Conservation (phyloP, 345 rosid genomes). For the Hibiscus mutabilis region DNA sequence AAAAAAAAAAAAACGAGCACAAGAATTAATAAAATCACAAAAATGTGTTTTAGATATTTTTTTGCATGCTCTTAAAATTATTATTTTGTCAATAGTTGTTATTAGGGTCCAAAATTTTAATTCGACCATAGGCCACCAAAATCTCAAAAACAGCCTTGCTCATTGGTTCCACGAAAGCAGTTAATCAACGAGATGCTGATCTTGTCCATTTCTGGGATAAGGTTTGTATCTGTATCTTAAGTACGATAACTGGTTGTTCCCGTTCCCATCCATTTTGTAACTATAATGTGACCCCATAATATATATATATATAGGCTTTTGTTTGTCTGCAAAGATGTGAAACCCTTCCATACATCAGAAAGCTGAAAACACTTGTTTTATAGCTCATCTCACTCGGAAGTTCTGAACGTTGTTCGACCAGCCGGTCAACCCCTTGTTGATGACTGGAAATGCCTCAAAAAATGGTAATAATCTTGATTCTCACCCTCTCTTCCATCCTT, state of each 20-base stretch:
- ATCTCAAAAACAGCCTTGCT: no score
- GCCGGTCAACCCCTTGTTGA: conserved; percentile 88
- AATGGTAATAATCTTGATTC: conserved; percentile 36
- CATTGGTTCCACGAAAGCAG: conserved; percentile 54
- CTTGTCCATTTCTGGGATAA: conserved; percentile 95
- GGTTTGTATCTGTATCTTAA: conserved; percentile 32
- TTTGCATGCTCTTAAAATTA: no score
- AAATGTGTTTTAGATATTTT: no score
- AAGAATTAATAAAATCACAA: no score
- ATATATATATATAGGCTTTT: neutral
- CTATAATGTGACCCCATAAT: no score
- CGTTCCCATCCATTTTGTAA: neutral
- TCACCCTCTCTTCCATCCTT: neutral
- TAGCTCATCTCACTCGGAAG: conserved; percentile 25
- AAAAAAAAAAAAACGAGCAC: no score
- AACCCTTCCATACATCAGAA: neutral
- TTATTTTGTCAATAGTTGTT: no score
- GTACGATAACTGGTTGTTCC: neutral
- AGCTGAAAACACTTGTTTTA: neutral
- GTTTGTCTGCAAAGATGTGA: neutral
- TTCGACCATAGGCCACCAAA: no score
- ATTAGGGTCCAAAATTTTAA: no score
- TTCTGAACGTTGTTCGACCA: conserved; percentile 49
- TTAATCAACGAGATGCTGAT: conserved; percentile 97
- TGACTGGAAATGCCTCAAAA: conserved; percentile 87